phyloP scores from a whole-genome alignment of 768 basidiomycete species.

The Podaxis mareebaensis region DNA sequence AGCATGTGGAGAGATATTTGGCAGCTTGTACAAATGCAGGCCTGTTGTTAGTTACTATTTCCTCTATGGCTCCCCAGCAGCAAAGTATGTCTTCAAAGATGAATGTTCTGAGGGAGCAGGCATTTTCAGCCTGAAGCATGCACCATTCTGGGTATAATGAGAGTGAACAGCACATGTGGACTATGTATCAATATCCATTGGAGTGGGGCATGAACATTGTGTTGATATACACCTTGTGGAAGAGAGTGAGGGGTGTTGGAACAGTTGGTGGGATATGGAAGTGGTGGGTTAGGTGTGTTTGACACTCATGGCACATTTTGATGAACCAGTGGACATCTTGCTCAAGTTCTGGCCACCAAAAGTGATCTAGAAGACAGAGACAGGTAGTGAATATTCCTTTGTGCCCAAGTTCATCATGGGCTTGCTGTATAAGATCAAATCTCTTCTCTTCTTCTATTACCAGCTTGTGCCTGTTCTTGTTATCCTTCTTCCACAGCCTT shows the following conservation, averaged over 20 bases:
- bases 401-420: no score
- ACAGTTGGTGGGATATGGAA: slow-evolving; percentile 29
- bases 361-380: no score
- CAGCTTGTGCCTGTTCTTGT: no score
- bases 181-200: slow-evolving; percentile 24
- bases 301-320: no score
- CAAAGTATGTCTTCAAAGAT: slow-evolving; percentile 33
- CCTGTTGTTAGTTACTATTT: slow-evolving; percentile 26
- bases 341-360: no score
- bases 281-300: background rate
- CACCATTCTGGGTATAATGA: slow-evolving; percentile 24
- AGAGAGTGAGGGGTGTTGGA: slow-evolving; percentile 24
- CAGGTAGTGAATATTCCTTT: no score
- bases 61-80: slow-evolving; percentile 33
- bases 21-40: no score
- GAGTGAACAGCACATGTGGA: slow-evolving; percentile 26
- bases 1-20: no score
- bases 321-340: no score
- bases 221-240: slow-evolving; percentile 28
- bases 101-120: slow-evolving; percentile 22
- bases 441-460: no score
- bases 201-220: slow-evolving; percentile 28
- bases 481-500: no score
- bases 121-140: slow-evolving; percentile 23
- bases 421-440: no score